These are phyloP conservation scores for Colletotrichum tabaci DNA, from an alignment of 2,329 filamentous ascomycete species.

Conservation along the genomic window DNA sequence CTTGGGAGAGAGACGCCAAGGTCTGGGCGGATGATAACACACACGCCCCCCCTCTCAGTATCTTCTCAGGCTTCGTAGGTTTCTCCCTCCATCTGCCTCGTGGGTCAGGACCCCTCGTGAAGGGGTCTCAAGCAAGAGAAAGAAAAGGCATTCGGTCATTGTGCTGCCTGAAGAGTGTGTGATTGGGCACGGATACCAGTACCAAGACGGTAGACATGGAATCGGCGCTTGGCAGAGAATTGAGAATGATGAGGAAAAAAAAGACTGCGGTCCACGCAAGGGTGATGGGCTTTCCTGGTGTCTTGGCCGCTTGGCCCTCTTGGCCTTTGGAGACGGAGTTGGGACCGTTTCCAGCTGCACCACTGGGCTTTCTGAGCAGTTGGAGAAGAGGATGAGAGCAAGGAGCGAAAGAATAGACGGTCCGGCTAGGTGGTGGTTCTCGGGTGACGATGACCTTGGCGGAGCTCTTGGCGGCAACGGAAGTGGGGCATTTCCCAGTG, in stretches of 20 bases:
- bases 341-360: slow-evolving; percentile 19
- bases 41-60: slow-evolving; percentile 20
- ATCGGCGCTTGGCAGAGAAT: slow-evolving; percentile 30
- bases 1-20: slow-evolving; percentile 31
- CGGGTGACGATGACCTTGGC: slow-evolving; percentile 42
- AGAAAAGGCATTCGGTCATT: slow-evolving; percentile 37
- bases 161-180: slow-evolving; percentile 29
- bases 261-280: slow-evolving; percentile 31
- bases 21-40: slow-evolving; percentile 40
- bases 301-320: slow-evolving; percentile 6
- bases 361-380: not conserved
- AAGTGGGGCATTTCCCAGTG: slow-evolving; percentile 28
- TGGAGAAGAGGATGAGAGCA: slow-evolving; percentile 1
- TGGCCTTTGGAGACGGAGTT: slow-evolving; percentile 29
- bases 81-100: no score
- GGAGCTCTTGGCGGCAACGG: slow-evolving; percentile 40
- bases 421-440: slow-evolving; percentile 38
- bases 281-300: slow-evolving; percentile 23
- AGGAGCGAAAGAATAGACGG: not conserved
- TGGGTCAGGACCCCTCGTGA: not conserved
- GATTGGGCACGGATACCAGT: slow-evolving; percentile 27
- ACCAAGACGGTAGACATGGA: slow-evolving; percentile 40
- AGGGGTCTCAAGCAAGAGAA: not conserved
- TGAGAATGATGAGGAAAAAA: slow-evolving; percentile 32
- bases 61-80: no score